Base-by-base conservation (phyloP, 305 asterid genomes). In the Coffea humblotiana region DNA sequence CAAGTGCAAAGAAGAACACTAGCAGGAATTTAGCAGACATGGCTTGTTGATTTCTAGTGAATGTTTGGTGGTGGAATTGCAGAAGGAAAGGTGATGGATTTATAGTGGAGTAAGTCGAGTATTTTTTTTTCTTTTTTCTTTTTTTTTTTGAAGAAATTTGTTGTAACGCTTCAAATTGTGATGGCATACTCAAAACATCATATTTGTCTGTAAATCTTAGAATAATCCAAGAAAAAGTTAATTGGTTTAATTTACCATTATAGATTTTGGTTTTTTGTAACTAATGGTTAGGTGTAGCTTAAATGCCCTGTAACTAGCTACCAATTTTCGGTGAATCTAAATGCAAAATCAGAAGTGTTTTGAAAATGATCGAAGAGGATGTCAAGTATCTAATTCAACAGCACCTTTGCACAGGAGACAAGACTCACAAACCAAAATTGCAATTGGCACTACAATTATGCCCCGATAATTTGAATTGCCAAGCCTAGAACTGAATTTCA, bases 21-120 rank as follows among this genome's bases (percentile, higher is more conserved):
- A 75, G 14, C 58, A 75, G 19, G 25, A 21, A 75, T 75, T 75
- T 75, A 68, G 29, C 8, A 18, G 71, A 48, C 68, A 60, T 75
- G 13, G 7, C 43, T 75, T 40, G 45, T 37, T 5, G n/a, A 67
- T 15, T 32, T 32, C 51, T 69, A 19, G 52, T 16, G 15, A 69
- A 8, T 19, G 72, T 67, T 32, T 67, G 13, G 12, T 18, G n/a
- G 72, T 35, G 1, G 54, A 18, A 21, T 16, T 0, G 10, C 12
- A 9, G 45, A 37, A 37, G 29, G 54, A 13, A 2, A 43, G 9
- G 54, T 3, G 18, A 4, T 43, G 19, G 12, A 21, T 69, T 70
- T 43, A 70, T 40, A 43, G 8, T 70, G 47, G 52, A 69, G 73
- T 8, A 2, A 16, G 27, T 19, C 52, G 25, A 61, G 6, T 52